These are phyloP conservation scores for Cladosporium oxysporum DNA, from an alignment of 2,329 filamentous ascomycete species.

Conservation along the genomic window DNA sequence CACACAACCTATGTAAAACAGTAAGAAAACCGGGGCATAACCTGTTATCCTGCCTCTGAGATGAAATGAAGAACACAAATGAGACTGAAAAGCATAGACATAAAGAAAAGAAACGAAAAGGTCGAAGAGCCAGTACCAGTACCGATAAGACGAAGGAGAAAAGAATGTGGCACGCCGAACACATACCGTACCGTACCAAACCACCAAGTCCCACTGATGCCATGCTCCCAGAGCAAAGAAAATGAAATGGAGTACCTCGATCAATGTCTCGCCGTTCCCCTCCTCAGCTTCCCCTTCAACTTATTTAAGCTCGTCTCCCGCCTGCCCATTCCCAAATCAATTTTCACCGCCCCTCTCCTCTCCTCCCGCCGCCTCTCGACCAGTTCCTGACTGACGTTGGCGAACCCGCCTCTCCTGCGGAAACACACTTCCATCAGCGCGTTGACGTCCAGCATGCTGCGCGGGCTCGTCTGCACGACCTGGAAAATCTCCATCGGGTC, in stretches of 20 bases:
- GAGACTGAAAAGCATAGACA: not conserved
- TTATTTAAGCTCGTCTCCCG: conserved; percentile 12
- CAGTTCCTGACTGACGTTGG: conserved; percentile 75
- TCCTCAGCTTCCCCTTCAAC: conserved; percentile 17
- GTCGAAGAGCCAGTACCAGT: not conserved
- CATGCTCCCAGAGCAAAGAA: not conserved
- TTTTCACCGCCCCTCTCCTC: conserved; percentile 43
- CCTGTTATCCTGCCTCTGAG: not conserved
- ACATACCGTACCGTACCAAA: not conserved
- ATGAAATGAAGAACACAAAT: not conserved
- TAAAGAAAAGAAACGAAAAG: not conserved
- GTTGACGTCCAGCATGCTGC: conserved; percentile 80
- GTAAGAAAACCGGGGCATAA: not conserved
- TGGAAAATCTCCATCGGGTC: conserved; percentile 97
- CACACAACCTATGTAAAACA: not conserved
- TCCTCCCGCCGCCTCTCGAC: conserved; percentile 76
- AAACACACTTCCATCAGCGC: conserved; percentile 80
- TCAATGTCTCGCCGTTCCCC: conserved; percentile 6
- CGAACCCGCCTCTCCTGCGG: conserved; percentile 67
- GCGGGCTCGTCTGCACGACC: conserved; percentile 83
- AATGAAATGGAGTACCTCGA: not conserved
- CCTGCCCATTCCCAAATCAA: conserved; percentile 11
- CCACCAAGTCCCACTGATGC: not conserved
- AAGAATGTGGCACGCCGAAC: not conserved
- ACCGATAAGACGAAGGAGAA: not conserved